phyloP scores from a whole-genome alignment of 179 eudicot genomes.

The Heliamphora pulchella region DNA sequence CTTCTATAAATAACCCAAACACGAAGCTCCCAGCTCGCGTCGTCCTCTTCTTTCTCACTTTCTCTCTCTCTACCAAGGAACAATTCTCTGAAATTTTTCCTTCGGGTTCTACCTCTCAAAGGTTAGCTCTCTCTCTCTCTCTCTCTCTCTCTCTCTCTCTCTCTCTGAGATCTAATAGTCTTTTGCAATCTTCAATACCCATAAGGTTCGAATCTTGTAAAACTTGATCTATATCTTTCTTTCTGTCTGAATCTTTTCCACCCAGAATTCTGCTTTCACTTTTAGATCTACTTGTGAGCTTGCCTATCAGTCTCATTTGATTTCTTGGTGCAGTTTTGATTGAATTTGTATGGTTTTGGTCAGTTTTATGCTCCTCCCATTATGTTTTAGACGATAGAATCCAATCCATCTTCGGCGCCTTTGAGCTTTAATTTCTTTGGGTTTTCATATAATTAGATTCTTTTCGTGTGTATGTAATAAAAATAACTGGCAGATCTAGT shows the following conservation, averaged over 20 bases:
- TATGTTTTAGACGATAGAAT: no score
- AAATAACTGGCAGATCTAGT: neutral
- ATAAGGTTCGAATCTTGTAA: neutral
- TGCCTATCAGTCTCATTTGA: neutral
- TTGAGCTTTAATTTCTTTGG: neutral
- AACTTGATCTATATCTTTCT: neutral
- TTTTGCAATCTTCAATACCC: neutral
- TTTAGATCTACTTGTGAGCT: neutral
- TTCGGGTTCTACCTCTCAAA: constrained; percentile 9
- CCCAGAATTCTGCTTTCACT: neutral
- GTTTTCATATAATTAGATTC: neutral
- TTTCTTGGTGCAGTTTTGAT: neutral
- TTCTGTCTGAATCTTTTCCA: neutral
- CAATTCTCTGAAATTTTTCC: neutral
- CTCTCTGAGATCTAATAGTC: neutral
- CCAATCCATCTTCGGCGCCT: no score
- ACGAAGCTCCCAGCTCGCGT: neutral
- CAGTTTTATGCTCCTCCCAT: neutral
- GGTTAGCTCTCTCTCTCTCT: constrained; percentile 8
- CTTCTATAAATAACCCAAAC: neutral
- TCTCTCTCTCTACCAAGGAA: neutral
- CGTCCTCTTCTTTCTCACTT: neutral
- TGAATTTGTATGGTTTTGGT: neutral
- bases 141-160: neutral
- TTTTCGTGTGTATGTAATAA: neutral